These are phyloP conservation scores for Geranium brycei DNA, from an alignment of 345 rosid species.

Conservation along the genomic window DNA sequence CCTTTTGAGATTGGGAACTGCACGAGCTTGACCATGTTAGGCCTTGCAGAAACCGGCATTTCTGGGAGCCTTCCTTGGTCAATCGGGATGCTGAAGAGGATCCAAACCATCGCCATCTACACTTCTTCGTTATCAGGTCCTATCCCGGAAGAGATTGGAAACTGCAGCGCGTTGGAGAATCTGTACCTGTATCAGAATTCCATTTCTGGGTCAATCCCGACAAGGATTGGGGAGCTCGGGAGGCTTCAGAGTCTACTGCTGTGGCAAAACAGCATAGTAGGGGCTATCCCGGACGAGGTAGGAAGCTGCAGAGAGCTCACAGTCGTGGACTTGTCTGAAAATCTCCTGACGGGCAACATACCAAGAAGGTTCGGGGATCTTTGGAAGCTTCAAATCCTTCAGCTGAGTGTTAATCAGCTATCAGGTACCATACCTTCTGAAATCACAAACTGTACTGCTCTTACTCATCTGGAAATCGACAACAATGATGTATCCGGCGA, in stretches of 20 bases:
- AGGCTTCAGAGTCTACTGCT: conserved; percentile 29
- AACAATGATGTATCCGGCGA: conserved; percentile 66
- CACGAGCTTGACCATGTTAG: conserved; percentile 28
- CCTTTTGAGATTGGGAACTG: conserved; percentile 38
- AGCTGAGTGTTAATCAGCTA: conserved; percentile 31
- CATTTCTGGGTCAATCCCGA: conserved; percentile 30
- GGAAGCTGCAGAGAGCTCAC: conserved; percentile 32
- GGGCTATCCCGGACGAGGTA: conserved; percentile 29
- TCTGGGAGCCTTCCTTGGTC: conserved; percentile 33
- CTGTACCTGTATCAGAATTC: conserved; percentile 34
- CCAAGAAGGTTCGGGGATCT: conserved; percentile 30
- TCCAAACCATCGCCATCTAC: conserved; percentile 32
- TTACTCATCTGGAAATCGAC: conserved; percentile 52
- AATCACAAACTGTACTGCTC: conserved; percentile 24
- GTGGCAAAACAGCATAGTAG: conserved; percentile 32
- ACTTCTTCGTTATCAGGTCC: conserved; percentile 23
- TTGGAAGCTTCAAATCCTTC: conserved; percentile 30
- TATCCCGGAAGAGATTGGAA: conserved; percentile 33
- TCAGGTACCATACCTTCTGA: conserved; percentile 27
- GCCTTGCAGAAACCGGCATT: conserved; percentile 37
- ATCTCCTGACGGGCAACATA: conserved; percentile 27
- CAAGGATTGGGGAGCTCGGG: conserved; percentile 22
- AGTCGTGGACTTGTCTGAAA: conserved; percentile 30
- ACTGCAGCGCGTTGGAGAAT: conserved; percentile 33
- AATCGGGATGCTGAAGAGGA: conserved; percentile 24